Evolutionary conservation across 2,329 filamentous ascomycete species (phyloP), one percentile per base, ranked within the genome.

Genomic region (Westerdykella sp.): DNA sequence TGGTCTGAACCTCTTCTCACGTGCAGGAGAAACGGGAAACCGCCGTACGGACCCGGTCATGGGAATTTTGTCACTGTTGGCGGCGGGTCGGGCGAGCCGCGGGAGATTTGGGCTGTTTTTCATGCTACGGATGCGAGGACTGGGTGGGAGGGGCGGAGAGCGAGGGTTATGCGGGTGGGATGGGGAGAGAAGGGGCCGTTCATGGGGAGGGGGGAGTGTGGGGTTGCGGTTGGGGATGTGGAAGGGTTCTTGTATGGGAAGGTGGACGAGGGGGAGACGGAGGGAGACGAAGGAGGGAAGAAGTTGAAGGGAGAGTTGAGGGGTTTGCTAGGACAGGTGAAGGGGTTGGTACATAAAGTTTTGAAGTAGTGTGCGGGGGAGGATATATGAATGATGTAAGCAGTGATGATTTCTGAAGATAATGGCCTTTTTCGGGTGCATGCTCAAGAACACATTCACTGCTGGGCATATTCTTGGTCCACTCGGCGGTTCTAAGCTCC

Each of bases 1-100:
- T 60, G 58, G 1, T 51, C 53, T 7, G 44, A 46, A 9, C 70
- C 71, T 5, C 51, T 74, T 23, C 58, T 74, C 2, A 56, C 67
- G 43, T 63, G 65, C 2, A 51, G 48, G 6, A 49, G 51, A 16
- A 57, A 64, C 30, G 59, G 64, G 5, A 57, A 47, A 3, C 63
- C 69, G 2, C 71, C 71, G 0, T 73, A 67, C 46, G 71, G 71
- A 1, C 71, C 71, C 0, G 71, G 71, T 0, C 71, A 73, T 46
- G 71, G 71, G 11, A 68, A 65, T 43, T 73, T 73, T 44, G 57
- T 74, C 14, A 54, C 63, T 11, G 56, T 70, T 7, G 59, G 53
- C 23, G 59, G 58, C 0, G 53, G 56, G 2, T 56, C 50, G 0
- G 67, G 62, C 0, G 10, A 18, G 6, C 6, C 7, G 6, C 55